Percentiles rank a stretch among this genome's conserved stretches.
Conservation (phyloP, 1,284 basidiomycete genomes). For the Cryptococcus sp. region DNA sequence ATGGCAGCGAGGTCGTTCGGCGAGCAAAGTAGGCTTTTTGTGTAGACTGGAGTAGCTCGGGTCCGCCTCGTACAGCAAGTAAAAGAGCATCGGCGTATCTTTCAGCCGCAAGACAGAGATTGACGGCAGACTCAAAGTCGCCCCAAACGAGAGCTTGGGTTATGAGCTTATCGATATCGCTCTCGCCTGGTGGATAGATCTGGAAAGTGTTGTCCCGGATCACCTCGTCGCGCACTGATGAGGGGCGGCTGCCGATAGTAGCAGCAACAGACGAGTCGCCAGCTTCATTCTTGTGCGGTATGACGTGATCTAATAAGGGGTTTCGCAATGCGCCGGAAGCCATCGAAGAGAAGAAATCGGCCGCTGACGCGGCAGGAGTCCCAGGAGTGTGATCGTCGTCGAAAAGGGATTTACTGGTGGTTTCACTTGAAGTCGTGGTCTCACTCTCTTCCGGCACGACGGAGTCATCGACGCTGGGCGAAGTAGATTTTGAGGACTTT, state of each 20-base stretch:
- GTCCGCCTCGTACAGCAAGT: constrained; percentile 86
- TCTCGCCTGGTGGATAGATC: constrained; percentile 87
- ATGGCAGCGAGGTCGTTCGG: constrained; percentile 73
- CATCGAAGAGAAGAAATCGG: constrained; percentile 87
- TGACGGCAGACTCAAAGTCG: constrained; percentile 90
- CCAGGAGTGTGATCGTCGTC: constrained; percentile 56
- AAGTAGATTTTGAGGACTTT: constrained; percentile 13
- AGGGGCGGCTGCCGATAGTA: constrained; percentile 68
- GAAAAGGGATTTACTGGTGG: constrained; percentile 73
- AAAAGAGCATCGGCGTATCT: constrained; percentile 93
- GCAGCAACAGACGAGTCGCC: constrained; percentile 86
- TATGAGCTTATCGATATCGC: constrained; percentile 82
- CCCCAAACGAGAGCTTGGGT: constrained; percentile 93
- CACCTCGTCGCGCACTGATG: constrained; percentile 74
- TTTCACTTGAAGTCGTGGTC: constrained; percentile 61
- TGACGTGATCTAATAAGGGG: constrained; percentile 63
- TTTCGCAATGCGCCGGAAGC: constrained; percentile 57
- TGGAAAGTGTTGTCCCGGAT: constrained; percentile 73
- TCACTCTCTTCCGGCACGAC: constrained; percentile 67
- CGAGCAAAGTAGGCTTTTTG: constrained; percentile 93
- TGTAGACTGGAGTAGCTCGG: constrained; percentile 82
- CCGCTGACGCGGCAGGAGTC: constrained; percentile 60
- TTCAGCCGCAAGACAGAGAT: constrained; percentile 84
- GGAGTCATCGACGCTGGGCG: constrained; percentile 1
- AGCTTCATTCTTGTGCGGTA: constrained; percentile 76